phyloP scores from a whole-genome alignment of 768 basidiomycete species.

The Boletales sp. region DNA sequence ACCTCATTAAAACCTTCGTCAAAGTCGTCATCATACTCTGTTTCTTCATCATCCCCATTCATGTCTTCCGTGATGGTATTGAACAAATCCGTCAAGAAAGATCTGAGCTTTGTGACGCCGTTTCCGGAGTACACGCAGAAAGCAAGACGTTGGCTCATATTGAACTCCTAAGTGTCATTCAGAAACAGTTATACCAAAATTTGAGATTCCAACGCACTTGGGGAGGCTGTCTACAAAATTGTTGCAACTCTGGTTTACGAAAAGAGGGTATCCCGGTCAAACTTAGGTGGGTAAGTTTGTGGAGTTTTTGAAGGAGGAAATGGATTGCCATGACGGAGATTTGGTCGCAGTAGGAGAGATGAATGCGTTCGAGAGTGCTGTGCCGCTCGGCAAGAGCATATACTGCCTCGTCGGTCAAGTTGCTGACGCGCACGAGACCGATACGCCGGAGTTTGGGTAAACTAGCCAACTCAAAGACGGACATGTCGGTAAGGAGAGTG shows the following conservation, averaged over 20 bases:
- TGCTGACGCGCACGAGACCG: constrained; percentile 89
- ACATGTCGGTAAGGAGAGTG: constrained; percentile 83
- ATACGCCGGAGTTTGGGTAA: constrained; percentile 90
- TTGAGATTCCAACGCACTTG: constrained; percentile 48
- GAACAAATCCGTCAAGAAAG: constrained; percentile 73
- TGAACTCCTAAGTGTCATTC: constrained; percentile 69
- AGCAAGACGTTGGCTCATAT: constrained; percentile 77
- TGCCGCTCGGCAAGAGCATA: constrained; percentile 84
- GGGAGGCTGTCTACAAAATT: constrained; percentile 87
- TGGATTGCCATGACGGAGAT: constrained; percentile 90
- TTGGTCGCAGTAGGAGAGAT: constrained; percentile 96
- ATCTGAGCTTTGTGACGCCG: constrained; percentile 79
- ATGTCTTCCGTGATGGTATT: constrained; percentile 69
- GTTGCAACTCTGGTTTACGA: constrained; percentile 77
- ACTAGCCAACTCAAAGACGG: constrained; percentile 84
- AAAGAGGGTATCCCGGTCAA: constrained; percentile 97
- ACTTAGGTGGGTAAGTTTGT: constrained; percentile 90
- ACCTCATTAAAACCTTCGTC: constrained; percentile 34
- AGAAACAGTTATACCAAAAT: background rate
- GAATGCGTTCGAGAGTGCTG: constrained; percentile 88
- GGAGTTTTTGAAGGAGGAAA: constrained; percentile 84
- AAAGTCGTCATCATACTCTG: constrained; percentile 55
- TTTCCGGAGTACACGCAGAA: constrained; percentile 98
- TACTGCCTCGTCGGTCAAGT: constrained; percentile 92
- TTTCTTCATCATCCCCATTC: constrained; percentile 63